These are phyloP conservation scores for Camelina hispida DNA, from an alignment of 345 rosid species.

Conservation along the genomic window DNA sequence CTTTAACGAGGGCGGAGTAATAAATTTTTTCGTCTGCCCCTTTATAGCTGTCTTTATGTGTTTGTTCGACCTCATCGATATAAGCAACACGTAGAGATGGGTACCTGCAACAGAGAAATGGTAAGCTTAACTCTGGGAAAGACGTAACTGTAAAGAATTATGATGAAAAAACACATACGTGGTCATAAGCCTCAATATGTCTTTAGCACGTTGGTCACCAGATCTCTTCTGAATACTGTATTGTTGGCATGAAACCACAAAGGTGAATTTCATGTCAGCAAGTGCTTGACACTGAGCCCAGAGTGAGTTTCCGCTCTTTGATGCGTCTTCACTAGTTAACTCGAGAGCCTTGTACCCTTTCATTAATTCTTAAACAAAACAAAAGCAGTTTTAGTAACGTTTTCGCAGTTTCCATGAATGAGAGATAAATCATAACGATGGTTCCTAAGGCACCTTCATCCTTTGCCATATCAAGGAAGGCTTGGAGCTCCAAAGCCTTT, in stretches of 20 bases:
- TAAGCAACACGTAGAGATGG: slow-evolving; percentile 82
- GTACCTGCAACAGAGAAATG: slow-evolving; percentile 49
- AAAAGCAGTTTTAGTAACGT: slow-evolving; percentile 34
- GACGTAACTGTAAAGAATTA: slow-evolving; percentile 6
- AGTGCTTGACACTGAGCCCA: slow-evolving; percentile 81
- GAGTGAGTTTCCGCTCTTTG: slow-evolving; percentile 69
- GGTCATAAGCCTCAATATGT: slow-evolving; percentile 74
- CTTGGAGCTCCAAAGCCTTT: slow-evolving; percentile 82
- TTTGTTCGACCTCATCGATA: slow-evolving; percentile 76
- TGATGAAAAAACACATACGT: slow-evolving; percentile 52
- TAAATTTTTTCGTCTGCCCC: slow-evolving; percentile 57
- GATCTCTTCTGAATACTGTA: slow-evolving; percentile 75
- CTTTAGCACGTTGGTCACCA: slow-evolving; percentile 70
- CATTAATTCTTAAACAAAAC: slow-evolving; percentile 52
- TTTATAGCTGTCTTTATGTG: slow-evolving; percentile 57
- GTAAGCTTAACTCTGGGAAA: slow-evolving; percentile 13
- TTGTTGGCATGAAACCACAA: slow-evolving; percentile 79
- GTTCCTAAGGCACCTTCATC: slow-evolving; percentile 54
- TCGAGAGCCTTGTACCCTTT: slow-evolving; percentile 80
- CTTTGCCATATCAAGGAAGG: slow-evolving; percentile 75
- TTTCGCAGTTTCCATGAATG: slow-evolving; percentile 4
- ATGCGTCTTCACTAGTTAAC: slow-evolving; percentile 47
- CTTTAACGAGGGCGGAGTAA: slow-evolving; percentile 75
- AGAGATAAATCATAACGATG: slow-evolving; percentile 2
- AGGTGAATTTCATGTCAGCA: slow-evolving; percentile 82